phyloP scores from a whole-genome alignment of 805 yeast genomes.

The Kodamaea kakaduensis region DNA sequence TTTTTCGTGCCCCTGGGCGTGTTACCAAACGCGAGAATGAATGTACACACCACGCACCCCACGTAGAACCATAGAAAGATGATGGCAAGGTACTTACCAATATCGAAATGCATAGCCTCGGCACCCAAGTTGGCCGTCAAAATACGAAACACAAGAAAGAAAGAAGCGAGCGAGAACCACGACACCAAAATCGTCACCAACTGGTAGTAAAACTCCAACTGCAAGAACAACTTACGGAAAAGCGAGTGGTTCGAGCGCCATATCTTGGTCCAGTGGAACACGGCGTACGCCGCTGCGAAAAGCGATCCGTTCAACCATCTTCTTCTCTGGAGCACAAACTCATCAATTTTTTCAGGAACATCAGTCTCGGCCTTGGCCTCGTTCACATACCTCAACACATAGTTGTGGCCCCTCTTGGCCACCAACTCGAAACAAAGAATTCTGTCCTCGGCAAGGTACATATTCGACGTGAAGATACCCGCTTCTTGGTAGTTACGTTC shows the following conservation, averaged over 20 bases:
- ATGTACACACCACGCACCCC: conserved; percentile 76
- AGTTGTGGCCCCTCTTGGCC: conserved; percentile 74
- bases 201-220: conserved; percentile 86
- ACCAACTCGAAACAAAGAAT: conserved; percentile 95
- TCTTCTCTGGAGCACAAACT: conserved; percentile 92
- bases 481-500: conserved; percentile 37
- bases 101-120: conserved; percentile 54
- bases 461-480: conserved; percentile 88
- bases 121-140: conserved; percentile 76
- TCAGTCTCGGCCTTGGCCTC: conserved; percentile 96
- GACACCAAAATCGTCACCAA: conserved; percentile 75
- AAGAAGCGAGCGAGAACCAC: conserved; percentile 89
- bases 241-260: conserved; percentile 87
- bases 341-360: conserved; percentile 93
- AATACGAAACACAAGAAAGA: conserved; percentile 87
- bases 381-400: conserved; percentile 89
- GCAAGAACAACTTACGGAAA: conserved; percentile 74
- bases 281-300: conserved; percentile 91
- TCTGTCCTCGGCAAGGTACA: conserved; percentile 97
- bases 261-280: conserved; percentile 77
- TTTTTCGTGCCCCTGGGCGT: conserved; percentile 85
- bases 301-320: conserved; percentile 98
- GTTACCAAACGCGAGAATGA: conserved; percentile 88
- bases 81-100: conserved; percentile 75
- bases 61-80: conserved; percentile 82